Evolutionary conservation across 768 basidiomycete species (phyloP).

Genomic region (Kwoniella shandongensis): DNA sequence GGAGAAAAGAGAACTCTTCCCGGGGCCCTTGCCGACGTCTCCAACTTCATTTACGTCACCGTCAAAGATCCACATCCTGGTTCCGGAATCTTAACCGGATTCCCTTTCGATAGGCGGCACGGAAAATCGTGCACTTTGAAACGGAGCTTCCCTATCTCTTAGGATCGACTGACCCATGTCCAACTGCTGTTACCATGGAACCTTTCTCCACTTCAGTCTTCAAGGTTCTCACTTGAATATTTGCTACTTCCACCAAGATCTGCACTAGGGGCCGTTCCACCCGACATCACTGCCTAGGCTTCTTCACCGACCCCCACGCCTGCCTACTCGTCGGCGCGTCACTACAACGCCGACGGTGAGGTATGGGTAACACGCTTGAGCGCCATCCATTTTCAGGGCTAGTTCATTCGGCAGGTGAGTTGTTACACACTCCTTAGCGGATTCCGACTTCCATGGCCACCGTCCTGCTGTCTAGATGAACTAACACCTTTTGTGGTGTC

Average conservation of each 20-base stretch:
- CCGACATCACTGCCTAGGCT: constrained; percentile 73
- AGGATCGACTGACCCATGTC: constrained; percentile 83
- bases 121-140: constrained; percentile 67
- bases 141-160: constrained; percentile 74
- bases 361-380: constrained; percentile 84
- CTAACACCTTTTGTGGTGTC: constrained; percentile 83
- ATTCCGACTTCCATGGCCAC: constrained; percentile 83
- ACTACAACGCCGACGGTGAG: constrained; percentile 67
- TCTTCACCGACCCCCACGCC: constrained; percentile 73
- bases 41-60: constrained; percentile 68
- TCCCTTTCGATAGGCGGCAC: constrained; percentile 72
- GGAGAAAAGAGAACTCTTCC: constrained; percentile 79
- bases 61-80: constrained; percentile 62
- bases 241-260: constrained; percentile 87
- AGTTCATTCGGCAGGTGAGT: constrained; percentile 88
- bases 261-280: constrained; percentile 77
- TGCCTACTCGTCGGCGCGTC: constrained; percentile 64
- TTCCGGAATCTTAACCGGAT: constrained; percentile 76
- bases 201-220: constrained; percentile 87
- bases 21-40: constrained; percentile 66
- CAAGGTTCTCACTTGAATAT: constrained; percentile 83
- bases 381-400: constrained; percentile 89
- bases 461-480: constrained; percentile 85
- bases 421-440: constrained; percentile 85
- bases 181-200: constrained; percentile 84